Base-by-base conservation (phyloP, 805 yeast genomes). In the Barnettozyma californica region DNA sequence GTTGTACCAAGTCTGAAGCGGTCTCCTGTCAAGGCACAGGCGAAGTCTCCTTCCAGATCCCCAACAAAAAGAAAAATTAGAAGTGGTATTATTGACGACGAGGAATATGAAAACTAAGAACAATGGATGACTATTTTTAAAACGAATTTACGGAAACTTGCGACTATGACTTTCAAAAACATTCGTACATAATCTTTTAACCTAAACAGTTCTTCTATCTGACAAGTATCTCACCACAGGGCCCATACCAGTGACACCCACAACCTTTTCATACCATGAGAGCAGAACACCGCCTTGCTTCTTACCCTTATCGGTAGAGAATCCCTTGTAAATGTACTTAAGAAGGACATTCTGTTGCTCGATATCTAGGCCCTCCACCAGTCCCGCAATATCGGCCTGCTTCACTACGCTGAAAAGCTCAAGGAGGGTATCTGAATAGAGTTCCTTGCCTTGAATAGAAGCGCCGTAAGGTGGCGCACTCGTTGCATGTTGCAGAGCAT, bases 191-290 rank as follows among this genome's bases (percentile, higher is more conserved):
- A 14, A 23, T n/a, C 16, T 21, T 21, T 13, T 38, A 21, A 21
- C 63, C 66, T 40, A 87, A 31, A 88, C 84, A 5, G 88, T 78
- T 64, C 94, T 78, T 70, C 95, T 80, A 68, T 92, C 98, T 39
- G 89, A 79, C 67, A 90, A 75, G 66, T 81, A 90, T 58, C 96
- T 81, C 44, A 87, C 87, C 57, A 94, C 83, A 39, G 96, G 87
- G 11, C 96, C 96, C 62, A 85, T 83, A 18, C 98, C 98, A 14
- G 91, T 80, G 19, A 78, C 70, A 52, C 85, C 95, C 34, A 88
- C 83, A 18, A 92, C 79, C 68, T 89, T 90, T 57, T 92, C 97
- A 63, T 84, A 88, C 99, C 99, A 94, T 29, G 84, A 80, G 58
- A 94, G 77, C 57, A 94, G 67, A 42, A 84, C 75, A 42, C 96